Percentiles rank a stretch among this genome's conserved stretches.
Conservation (phyloP, 2,329 filamentous ascomycete genomes). For the Fusarium gaditjirri region DNA sequence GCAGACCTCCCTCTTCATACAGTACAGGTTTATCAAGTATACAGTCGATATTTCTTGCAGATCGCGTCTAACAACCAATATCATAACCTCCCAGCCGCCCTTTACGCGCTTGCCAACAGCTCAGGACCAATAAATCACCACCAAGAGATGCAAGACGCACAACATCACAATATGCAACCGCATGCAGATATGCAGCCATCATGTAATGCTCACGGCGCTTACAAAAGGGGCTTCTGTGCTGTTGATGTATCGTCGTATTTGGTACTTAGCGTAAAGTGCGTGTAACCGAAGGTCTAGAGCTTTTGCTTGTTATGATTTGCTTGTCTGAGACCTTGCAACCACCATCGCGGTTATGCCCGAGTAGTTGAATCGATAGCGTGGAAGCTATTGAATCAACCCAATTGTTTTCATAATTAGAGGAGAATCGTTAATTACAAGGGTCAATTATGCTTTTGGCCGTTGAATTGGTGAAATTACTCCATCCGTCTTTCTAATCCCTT, state of each 20-base stretch:
- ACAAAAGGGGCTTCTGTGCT: neutral
- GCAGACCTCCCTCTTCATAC: conserved; percentile 8
- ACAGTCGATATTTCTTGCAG: conserved; percentile 1
- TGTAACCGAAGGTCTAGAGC: conserved; percentile 22
- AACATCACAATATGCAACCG: conserved; percentile 12
- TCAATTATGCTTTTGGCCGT: neutral
- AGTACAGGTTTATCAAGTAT: neutral
- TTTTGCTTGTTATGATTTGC: conserved; percentile 19
- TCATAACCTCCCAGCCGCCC: conserved; percentile 24
- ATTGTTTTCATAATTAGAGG: neutral
- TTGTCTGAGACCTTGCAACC: conserved; percentile 24
- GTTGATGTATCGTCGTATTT: neutral
- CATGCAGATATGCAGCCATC: conserved; percentile 22
- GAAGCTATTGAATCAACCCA: neutral
- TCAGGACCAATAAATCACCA: conserved; percentile 19
- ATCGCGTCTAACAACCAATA: conserved; percentile 36
- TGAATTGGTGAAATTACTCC: neutral
- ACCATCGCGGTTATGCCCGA: conserved; percentile 25
- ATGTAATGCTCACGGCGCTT: conserved; percentile 21
- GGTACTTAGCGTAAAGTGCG: conserved; percentile 10
- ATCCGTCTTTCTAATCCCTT: neutral
- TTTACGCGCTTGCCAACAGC: conserved; percentile 32
- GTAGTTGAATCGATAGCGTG: neutral
- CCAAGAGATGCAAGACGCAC: neutral
- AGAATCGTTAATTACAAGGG: neutral